Base-by-base conservation (phyloP, 805 yeast species). In the Candida xiaguanensis region DNA sequence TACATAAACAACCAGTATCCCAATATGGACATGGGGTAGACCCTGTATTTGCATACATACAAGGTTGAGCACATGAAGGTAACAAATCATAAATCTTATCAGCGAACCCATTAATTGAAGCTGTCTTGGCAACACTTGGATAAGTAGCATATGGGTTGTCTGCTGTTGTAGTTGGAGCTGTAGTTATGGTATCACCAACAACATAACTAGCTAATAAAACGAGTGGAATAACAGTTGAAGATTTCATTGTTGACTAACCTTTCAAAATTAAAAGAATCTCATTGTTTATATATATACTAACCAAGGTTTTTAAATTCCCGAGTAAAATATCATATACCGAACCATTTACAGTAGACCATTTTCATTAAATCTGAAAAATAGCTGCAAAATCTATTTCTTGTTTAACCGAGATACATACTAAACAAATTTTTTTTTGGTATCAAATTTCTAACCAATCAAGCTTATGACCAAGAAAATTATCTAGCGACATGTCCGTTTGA, bases 11-110 rank as follows among this genome's bases (percentile, higher is more conserved):
- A n/a, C 72, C 72, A 33, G 71, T 58, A 48, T 67, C 72, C 51
- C 38, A 16, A 55, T 51, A 69, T 33, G 77, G 77, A 46, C 77
- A 72, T 16, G 76, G 76, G 5, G 77, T 72, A 38, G 63, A 68
- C 25, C 58, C 53, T 9, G 66, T 59, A 19, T 58, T 50, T 23
- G 55, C 51, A 23, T 12, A 35, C 27, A 51, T 45, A 53, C 77
- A 72, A 3, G 54, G 45, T 38, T 54, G 43, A 27, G 77, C 77
- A 53, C 77, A 72, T 2, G 49, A 34, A 20, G 77, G 77, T 20
- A 71, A 52, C 5, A 46, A 39, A 19, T 46, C 49, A 72, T 30
- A 29, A 23, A 37, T 37, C n/a, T 5, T 5, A n/a, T 37, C 40
- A 12, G 40, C 40, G 30, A 37, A 72, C 0, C 77, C 77, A 44